Percentiles rank a stretch among this genome's conserved stretches.
phyloP scores from a whole-genome alignment of 2,329 filamentous ascomycete species.

The Curvularia sp. region DNA sequence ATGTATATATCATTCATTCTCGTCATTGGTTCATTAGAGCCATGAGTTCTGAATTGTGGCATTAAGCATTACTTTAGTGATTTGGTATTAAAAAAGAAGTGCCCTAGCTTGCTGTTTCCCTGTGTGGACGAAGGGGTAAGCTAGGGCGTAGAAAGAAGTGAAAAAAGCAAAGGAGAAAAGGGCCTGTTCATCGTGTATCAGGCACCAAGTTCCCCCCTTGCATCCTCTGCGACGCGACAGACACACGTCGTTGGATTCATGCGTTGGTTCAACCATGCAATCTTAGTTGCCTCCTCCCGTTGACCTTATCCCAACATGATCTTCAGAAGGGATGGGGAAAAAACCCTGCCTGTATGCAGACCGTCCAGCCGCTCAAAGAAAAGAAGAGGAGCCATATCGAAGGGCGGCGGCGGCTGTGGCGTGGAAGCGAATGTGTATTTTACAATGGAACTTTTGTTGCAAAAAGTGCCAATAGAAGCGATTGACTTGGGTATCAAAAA shows the following conservation, averaged over 20 bases:
- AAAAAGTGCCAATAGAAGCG: conserved; percentile 31
- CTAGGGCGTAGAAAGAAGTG: not conserved
- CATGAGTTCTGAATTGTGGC: conserved; percentile 15
- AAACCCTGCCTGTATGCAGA: conserved; percentile 20
- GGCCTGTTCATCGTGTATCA: not conserved
- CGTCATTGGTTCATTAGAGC: conserved; percentile 10
- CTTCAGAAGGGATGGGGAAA: conserved; percentile 5
- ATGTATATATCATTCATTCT: not conserved
- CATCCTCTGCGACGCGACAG: not conserved
- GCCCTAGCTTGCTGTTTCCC: not conserved
- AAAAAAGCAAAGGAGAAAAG: not conserved
- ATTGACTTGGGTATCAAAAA: conserved; percentile 48
- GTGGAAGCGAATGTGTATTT: conserved; percentile 40
- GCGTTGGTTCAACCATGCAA: conserved; percentile 5
- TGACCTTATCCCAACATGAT: conserved; percentile 3
- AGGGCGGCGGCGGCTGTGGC: conserved; percentile 23
- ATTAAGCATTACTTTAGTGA: conserved; percentile 48
- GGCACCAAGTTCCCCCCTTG: not conserved
- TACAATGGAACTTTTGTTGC: conserved; percentile 26
- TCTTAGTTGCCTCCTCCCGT: conserved; percentile 3
- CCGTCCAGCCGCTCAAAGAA: conserved; percentile 29
- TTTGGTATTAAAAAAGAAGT: conserved; percentile 20
- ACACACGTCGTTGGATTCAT: not conserved
- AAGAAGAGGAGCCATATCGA: conserved; percentile 19
- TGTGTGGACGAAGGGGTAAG: not conserved